Evolutionary conservation across 202 grass and related monocot genomes (phyloP).

Genomic region (Tripidium arundinaceum): DNA sequence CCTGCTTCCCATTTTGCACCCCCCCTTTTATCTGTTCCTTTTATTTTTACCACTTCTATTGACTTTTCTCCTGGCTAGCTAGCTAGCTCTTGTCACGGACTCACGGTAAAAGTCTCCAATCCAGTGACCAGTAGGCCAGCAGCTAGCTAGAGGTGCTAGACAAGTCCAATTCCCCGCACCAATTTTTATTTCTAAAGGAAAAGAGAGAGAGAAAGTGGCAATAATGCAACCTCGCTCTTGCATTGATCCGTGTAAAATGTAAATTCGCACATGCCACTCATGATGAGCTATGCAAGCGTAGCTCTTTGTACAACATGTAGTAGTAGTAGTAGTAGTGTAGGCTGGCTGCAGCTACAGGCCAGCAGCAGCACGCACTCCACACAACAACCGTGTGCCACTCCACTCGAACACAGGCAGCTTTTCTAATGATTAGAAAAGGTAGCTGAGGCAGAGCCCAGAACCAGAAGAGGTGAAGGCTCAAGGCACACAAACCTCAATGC

Average conservation of each 20-base stretch:
- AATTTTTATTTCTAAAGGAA: neutral
- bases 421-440: constrained; percentile 18
- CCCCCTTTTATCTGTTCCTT: neutral
- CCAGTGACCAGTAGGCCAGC: neutral
- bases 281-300: neutral
- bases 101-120: constrained; percentile 16
- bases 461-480: neutral
- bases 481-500: neutral
- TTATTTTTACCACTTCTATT: neutral
- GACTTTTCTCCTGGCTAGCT: constrained; percentile 10
- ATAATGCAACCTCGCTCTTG: neutral
- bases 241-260: neutral
- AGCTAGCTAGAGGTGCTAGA: neutral
- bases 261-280: neutral
- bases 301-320: neutral
- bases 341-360: neutral
- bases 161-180: neutral
- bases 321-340: no score
- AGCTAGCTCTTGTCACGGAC: neutral
- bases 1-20: constrained; percentile 30
- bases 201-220: neutral
- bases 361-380: neutral
- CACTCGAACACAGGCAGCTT: neutral
- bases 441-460: neutral
- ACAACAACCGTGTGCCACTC: neutral